Evolutionary conservation across 1,284 basidiomycete species (phyloP).

Genomic region (Cryptococcus wingfieldii): DNA sequence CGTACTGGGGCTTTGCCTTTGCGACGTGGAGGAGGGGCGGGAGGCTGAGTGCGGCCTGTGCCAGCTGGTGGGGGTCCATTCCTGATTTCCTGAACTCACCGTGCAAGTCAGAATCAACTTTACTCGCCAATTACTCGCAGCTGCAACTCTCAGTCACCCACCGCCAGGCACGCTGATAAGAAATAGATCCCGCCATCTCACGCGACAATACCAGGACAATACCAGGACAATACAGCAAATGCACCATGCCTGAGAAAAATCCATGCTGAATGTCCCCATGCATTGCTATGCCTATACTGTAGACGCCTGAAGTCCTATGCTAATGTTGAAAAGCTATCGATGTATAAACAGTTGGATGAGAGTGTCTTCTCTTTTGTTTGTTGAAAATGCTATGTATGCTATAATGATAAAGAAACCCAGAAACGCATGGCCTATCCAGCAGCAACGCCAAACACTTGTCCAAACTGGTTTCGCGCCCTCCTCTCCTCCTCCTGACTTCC

Average conservation of each 20-base stretch:
- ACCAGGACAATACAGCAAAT: no score
- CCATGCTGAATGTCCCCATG: neutral
- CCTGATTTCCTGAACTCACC: neutral
- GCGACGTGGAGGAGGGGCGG: conserved; percentile 4
- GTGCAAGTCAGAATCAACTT: neutral
- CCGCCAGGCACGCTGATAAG: no score
- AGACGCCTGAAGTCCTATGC: neutral
- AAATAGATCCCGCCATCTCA: no score
- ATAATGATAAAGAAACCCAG: neutral
- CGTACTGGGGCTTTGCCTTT: conserved; percentile 10
- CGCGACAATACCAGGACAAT: no score
- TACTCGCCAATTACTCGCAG: neutral
- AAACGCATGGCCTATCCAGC: conserved; percentile 5
- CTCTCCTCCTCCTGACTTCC: conserved; percentile 12
- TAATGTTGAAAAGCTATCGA: neutral
- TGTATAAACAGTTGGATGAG: neutral
- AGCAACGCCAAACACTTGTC: conserved; percentile 27
- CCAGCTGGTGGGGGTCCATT: conserved; percentile 6
- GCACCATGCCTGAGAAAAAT: neutral
- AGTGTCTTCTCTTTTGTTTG: neutral
- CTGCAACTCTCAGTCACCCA: no score
- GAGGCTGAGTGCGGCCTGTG: conserved; percentile 10
- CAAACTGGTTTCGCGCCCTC: conserved; percentile 19
- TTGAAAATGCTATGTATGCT: neutral
- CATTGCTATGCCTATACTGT: neutral